phyloP scores from a whole-genome alignment of 2,329 filamentous ascomycete species.

The Claviceps spartinae region DNA sequence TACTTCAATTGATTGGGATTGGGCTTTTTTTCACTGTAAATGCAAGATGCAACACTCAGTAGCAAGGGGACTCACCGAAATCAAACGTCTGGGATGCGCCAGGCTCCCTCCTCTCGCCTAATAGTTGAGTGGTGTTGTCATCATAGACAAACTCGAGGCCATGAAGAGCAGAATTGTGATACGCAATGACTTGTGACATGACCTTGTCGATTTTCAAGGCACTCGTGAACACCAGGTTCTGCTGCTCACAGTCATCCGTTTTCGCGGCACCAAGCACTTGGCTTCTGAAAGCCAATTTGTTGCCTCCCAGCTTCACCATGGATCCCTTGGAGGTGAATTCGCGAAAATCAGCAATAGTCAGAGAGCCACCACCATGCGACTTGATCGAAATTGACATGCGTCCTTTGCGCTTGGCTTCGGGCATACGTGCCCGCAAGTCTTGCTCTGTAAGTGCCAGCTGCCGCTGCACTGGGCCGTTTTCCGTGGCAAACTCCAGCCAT shows the following conservation, averaged over 20 bases:
- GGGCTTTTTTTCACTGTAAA: no score
- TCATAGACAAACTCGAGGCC: slow-evolving; percentile 91
- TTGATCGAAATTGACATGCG: slow-evolving; percentile 61
- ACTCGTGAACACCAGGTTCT: slow-evolving; percentile 64
- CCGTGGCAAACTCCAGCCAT: slow-evolving; percentile 68
- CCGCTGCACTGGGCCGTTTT: slow-evolving; percentile 48
- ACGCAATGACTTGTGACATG: slow-evolving; percentile 60
- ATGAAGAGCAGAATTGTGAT: slow-evolving; percentile 63
- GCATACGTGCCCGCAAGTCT: slow-evolving; percentile 57
- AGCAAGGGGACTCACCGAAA: slow-evolving; percentile 42
- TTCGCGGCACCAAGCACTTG: slow-evolving; percentile 59
- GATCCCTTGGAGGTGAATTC: slow-evolving; percentile 58
- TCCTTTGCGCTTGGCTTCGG: slow-evolving; percentile 57
- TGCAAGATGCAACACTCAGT: not conserved
- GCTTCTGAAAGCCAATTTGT: slow-evolving; percentile 61
- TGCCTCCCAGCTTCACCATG: slow-evolving; percentile 56
- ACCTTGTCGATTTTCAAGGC: slow-evolving; percentile 56
- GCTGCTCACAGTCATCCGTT: slow-evolving; percentile 53
- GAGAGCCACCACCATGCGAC: slow-evolving; percentile 59
- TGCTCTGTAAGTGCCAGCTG: slow-evolving; percentile 63
- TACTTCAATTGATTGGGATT: no score
- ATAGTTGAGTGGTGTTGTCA: slow-evolving; percentile 68
- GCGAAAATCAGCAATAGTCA: slow-evolving; percentile 66
- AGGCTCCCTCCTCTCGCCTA: slow-evolving; percentile 68
- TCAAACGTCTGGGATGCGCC: slow-evolving; percentile 60